Evolutionary conservation across 2,329 filamentous ascomycete species (phyloP).

Genomic region (Elsinoe perseae): DNA sequence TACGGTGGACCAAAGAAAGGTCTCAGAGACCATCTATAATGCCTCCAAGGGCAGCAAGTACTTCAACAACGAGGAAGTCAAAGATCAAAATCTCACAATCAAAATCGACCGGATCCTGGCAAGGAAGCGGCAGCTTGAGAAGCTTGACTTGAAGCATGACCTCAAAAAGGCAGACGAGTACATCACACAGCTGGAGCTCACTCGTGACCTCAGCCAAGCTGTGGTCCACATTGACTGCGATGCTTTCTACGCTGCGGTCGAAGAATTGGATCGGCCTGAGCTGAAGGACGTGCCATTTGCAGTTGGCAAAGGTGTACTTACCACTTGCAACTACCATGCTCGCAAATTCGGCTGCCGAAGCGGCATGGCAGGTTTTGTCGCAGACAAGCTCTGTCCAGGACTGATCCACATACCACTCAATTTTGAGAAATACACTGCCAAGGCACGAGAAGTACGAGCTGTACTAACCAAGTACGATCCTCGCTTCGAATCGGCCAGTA

Average conservation of each 20-base stretch:
- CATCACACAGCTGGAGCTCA: conserved; percentile 68
- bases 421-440: conserved; percentile 83
- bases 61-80: conserved; percentile 81
- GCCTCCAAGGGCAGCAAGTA: conserved; percentile 94
- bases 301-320: conserved; percentile 67
- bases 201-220: conserved; percentile 72
- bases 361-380: conserved; percentile 94
- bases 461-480: conserved; percentile 83
- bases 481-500: conserved; percentile 84
- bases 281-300: conserved; percentile 82
- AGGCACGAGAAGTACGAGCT: conserved; percentile 77
- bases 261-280: conserved; percentile 67
- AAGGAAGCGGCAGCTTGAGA: conserved; percentile 68
- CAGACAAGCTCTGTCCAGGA: conserved; percentile 84
- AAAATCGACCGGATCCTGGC: conserved; percentile 76
- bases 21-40: conserved; percentile 94
- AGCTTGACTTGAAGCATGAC: conserved; percentile 64
- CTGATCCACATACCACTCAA: conserved; percentile 76
- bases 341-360: conserved; percentile 84
- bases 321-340: conserved; percentile 79
- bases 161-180: conserved; percentile 71
- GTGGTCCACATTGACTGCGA: conserved; percentile 95
- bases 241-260: conserved; percentile 93
- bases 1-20: conserved; percentile 84
- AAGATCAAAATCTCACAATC: conserved; percentile 71